Evolutionary conservation across 108 stramenopile genomes (phyloP).

Genomic region (Cyclostephanos invisitatus): DNA sequence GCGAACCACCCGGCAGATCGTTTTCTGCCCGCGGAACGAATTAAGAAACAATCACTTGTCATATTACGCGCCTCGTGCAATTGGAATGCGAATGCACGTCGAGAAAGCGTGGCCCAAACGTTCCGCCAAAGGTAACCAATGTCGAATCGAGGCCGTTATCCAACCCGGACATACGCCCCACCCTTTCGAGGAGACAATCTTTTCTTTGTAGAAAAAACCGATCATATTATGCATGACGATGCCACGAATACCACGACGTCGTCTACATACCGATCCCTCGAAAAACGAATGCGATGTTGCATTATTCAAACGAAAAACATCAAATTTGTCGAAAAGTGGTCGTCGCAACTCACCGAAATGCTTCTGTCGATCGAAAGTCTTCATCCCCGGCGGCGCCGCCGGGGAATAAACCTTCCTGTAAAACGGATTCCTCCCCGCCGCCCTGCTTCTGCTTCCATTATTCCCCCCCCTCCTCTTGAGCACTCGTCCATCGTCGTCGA

Average conservation of each 20-base stretch:
- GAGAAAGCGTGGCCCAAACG: too few relatives aligned
- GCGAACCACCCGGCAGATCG: neutral
- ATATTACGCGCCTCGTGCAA: too few relatives aligned
- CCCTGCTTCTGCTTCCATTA: conserved; percentile 40
- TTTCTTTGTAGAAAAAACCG: too few relatives aligned
- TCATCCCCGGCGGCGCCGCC: conserved; percentile 68
- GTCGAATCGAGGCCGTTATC: too few relatives aligned
- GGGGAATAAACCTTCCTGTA: conserved; percentile 86
- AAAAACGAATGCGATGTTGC: neutral
- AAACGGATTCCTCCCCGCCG: conserved; percentile 54
- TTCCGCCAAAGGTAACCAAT: too few relatives aligned
- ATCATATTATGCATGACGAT: too few relatives aligned
- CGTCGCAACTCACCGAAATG: conserved; percentile 66
- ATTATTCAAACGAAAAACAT: neutral
- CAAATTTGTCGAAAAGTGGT: too few relatives aligned
- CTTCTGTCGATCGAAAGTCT: conserved; percentile 72
- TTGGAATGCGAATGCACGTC: too few relatives aligned
- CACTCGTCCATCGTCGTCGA: conserved; percentile 23
- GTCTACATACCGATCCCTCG: neutral
- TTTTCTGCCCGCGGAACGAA: neutral
- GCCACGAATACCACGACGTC: too few relatives aligned
- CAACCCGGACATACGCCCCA: too few relatives aligned
- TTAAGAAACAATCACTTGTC: too few relatives aligned
- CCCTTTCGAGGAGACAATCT: too few relatives aligned
- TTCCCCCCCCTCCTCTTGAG: conserved; percentile 26